phyloP scores from a whole-genome alignment of 2,329 filamentous ascomycete species.

The Microcera coccophila region DNA sequence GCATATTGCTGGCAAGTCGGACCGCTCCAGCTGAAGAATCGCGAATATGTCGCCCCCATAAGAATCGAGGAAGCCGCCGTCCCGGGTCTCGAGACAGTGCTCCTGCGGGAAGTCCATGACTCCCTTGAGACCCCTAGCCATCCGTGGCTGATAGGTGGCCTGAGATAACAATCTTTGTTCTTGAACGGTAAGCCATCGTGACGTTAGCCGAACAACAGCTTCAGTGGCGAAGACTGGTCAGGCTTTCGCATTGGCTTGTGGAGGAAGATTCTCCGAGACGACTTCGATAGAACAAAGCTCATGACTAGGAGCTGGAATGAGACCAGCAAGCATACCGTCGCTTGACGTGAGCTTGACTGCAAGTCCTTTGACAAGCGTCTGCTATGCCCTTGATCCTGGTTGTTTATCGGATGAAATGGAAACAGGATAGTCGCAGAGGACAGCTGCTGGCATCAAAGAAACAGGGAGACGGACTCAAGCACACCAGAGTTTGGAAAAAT shows the following conservation, averaged over 20 bases:
- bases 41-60: background rate
- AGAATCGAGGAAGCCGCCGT: background rate
- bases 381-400: background rate
- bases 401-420: background rate
- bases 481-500: conserved; percentile 7
- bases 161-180: background rate
- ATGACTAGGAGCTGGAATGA: background rate
- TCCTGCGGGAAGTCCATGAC: background rate
- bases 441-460: background rate
- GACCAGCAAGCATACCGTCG: background rate
- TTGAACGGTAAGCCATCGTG: too few species aligned
- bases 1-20: background rate
- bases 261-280: background rate
- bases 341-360: background rate
- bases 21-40: background rate
- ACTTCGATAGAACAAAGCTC: background rate
- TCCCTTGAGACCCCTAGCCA: background rate
- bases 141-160: too few species aligned
- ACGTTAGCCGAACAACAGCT: background rate
- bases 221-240: too few species aligned
- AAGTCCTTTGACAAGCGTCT: background rate
- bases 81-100: background rate
- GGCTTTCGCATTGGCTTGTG: too few species aligned
- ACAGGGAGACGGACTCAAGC: conserved; percentile 1
- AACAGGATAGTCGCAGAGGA: background rate